Conservation (phyloP, 2,329 filamentous ascomycete genomes). For the Fusarium sp. region DNA sequence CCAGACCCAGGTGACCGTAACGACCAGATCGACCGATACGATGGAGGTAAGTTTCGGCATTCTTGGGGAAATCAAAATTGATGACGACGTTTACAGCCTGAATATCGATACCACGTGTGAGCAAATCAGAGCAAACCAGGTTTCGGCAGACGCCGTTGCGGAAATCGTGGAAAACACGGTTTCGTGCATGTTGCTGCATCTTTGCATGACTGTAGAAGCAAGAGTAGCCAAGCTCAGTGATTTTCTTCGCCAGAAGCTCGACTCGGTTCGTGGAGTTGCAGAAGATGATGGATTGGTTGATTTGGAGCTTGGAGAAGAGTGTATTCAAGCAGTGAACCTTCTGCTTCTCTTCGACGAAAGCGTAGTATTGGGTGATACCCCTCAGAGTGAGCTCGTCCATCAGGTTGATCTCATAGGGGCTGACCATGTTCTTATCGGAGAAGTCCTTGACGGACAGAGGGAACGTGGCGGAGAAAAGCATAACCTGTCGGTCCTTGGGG, state of each 20-base stretch:
- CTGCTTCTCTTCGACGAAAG: slow-evolving; percentile 98
- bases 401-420: slow-evolving; percentile 97
- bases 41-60: slow-evolving; percentile 98
- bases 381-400: slow-evolving; percentile 99
- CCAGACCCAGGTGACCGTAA: slow-evolving; percentile 95
- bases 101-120: slow-evolving; percentile 99
- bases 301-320: slow-evolving; percentile 97
- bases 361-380: slow-evolving; percentile 99
- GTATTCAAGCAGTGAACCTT: slow-evolving; percentile 99
- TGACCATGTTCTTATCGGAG: slow-evolving; percentile 97
- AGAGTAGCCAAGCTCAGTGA: slow-evolving; percentile 98
- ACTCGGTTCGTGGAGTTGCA: slow-evolving; percentile 99
- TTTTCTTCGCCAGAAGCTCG: slow-evolving; percentile 97
- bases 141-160: slow-evolving; percentile 98
- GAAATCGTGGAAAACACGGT: slow-evolving; percentile 99
- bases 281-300: slow-evolving; percentile 99
- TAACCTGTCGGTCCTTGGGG: slow-evolving; percentile 96
- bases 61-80: slow-evolving; percentile 99
- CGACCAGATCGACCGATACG: slow-evolving; percentile 97
- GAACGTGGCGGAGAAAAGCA: slow-evolving; percentile 99
- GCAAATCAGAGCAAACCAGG: slow-evolving; percentile 94
- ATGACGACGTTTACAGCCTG: slow-evolving; percentile 99
- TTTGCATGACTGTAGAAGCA: slow-evolving; percentile 99
- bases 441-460: slow-evolving; percentile 97
- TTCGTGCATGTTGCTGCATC: slow-evolving; percentile 96